Evolutionary conservation across 805 yeast species (phyloP), one percentile per base, ranked within the genome.

Genomic region (Maudiozyma barnettii): DNA sequence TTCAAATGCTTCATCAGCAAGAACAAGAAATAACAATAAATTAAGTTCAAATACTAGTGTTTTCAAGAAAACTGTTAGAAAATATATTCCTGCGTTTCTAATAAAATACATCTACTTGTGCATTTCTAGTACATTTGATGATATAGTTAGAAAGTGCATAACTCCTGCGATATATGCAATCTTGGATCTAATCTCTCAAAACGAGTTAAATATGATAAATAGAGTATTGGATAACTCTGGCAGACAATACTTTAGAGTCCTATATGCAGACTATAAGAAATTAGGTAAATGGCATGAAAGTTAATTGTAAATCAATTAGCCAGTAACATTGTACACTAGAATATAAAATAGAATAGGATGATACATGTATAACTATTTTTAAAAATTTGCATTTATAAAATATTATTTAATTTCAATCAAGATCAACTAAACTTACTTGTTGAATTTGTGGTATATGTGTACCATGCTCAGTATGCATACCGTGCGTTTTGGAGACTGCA

Each of bases 261-360:
- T 90, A 38, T 87, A 84, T 56, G 77, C 77, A 7, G 86, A 83
- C 51, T 91, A 87, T 67, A 78, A 77, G 60, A 80, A 75, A 58
- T 74, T 72, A 50, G 96, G 95, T 43, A 85, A 84, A 63, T 90
- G 96, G 96, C 77, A 68, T 49, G 87, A 79, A 51, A 75, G 73
- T 43, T 77, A 61, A 39, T 18, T 18, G 6, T 6, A 10, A 33
- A 33, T 8, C 19, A 8, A 26, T 26, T 26, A 26, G 8, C 8
- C 10, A 26, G 13, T 2, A 35, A 35, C n/a, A 16, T 35, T 35
- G 20, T 35, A 35, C 6, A 35, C 14, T 18, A 35, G 38, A 35
- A 33, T 12, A 35, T 16, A n/a, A 35, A 4, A 6, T 26, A 26
- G 30, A 26, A 9, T 9, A 6, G 30, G 30, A 35, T 35, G 20